Conservation (phyloP, 2,329 filamentous ascomycete genomes). For the Dothidotthia symphoricarpi region DNA sequence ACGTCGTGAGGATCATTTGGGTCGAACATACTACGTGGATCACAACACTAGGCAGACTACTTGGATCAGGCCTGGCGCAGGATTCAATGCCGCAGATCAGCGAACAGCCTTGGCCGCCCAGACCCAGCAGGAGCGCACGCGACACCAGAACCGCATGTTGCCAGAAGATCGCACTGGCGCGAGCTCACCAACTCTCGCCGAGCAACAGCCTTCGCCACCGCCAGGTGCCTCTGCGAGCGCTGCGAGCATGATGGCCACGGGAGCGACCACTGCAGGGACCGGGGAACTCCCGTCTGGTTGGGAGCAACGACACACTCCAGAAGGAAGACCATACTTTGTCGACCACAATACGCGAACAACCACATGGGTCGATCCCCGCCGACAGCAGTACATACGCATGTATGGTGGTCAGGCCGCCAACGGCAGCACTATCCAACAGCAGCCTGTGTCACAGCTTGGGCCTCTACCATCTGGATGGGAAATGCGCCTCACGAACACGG, state of each 20-base stretch:
- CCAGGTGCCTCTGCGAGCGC: conserved; percentile 50
- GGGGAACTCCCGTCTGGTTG: conserved; percentile 93
- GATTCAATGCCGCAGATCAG: conserved; percentile 72
- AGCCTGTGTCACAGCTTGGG: conserved; percentile 94
- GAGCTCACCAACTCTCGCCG: conserved; percentile 76
- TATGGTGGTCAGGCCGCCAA: conserved; percentile 80
- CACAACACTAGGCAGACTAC: conserved; percentile 96
- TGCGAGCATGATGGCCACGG: conserved; percentile 89
- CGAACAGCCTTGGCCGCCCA: conserved; percentile 81
- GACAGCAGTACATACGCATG: conserved; percentile 98
- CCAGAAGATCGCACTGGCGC: conserved; percentile 93
- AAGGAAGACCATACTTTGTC: conserved; percentile 94
- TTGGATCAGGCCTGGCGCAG: conserved; percentile 85
- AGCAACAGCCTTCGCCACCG: conserved; percentile 48
- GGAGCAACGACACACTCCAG: conserved; percentile 94
- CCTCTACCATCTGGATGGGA: conserved; percentile 97
- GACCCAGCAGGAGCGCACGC: conserved; percentile 86
- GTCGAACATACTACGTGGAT: conserved; percentile 96
- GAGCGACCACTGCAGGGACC: conserved; percentile 88
- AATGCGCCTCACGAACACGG: conserved; percentile 98
- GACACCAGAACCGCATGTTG: conserved; percentile 92
- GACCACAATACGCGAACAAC: conserved; percentile 98
- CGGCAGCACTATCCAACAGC: conserved; percentile 87
- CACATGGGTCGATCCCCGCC: conserved; percentile 95
- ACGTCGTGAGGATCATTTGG: conserved; percentile 88